phyloP scores from a whole-genome alignment of 495 filamentous ascomycete species.

The Daldinia loculata region DNA sequence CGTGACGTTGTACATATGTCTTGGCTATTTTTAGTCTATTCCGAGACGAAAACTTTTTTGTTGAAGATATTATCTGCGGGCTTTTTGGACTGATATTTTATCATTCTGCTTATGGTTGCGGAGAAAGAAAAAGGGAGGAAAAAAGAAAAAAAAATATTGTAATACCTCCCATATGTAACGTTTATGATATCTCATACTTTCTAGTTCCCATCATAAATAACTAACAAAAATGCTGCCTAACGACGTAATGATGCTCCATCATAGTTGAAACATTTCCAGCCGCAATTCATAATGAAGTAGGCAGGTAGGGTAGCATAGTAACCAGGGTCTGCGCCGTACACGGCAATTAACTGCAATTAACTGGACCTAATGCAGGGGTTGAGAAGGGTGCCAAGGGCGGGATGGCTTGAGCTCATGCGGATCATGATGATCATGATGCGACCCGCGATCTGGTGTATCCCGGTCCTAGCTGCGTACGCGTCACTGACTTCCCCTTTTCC shows the following conservation, averaged over 20 bases:
- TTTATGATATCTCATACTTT: background rate
- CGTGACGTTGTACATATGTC: too few relatives aligned
- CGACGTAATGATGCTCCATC: background rate
- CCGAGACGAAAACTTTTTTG: too few relatives aligned
- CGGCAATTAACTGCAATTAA: background rate
- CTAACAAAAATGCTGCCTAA: background rate
- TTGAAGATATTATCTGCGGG: too few relatives aligned
- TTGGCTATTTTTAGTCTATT: too few relatives aligned
- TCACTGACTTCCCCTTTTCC: conserved; percentile 18
- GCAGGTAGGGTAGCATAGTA: background rate
- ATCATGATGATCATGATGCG: conserved; percentile 29
- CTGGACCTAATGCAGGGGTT: conserved; percentile 24
- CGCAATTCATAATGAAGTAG: conserved; percentile 5
- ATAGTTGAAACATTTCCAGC: background rate
- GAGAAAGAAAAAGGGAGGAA: background rate
- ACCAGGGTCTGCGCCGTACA: background rate
- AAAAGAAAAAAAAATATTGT: background rate
- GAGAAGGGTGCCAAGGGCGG: conserved; percentile 7
- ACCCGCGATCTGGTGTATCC: conserved; percentile 13
- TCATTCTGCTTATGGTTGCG: too few relatives aligned
- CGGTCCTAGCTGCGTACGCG: conserved; percentile 13
- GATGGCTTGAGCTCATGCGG: conserved; percentile 19
- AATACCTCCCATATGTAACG: background rate
- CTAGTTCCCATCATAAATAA: background rate
- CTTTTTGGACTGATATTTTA: too few relatives aligned